Percentiles rank a stretch among this genome's conserved stretches.
Conservation (phyloP, 2,329 filamentous ascomycete genomes). For the Diaporthe australafricana region DNA sequence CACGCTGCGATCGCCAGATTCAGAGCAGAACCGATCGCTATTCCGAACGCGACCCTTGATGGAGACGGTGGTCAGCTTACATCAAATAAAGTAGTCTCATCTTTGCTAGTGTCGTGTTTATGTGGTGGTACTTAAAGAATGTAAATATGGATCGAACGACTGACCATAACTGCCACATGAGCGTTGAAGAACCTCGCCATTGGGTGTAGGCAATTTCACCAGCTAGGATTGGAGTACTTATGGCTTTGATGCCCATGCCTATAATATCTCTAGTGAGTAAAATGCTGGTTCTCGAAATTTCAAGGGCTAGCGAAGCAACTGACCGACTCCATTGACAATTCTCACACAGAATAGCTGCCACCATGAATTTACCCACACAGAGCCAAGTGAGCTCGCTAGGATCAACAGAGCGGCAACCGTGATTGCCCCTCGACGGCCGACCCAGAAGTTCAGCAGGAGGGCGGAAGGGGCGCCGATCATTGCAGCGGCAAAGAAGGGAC, state of each 20-base stretch:
- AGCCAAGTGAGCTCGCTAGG: conserved; percentile 51
- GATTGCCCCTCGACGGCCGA: conserved; percentile 55
- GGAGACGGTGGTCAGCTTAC: background rate
- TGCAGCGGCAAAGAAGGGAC: conserved; percentile 54
- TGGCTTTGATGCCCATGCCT: conserved; percentile 62
- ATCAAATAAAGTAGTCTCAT: background rate
- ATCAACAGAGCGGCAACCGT: conserved; percentile 53
- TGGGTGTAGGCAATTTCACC: conserved; percentile 59
- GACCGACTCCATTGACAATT: conserved; percentile 53
- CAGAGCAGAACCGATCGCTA: conserved; percentile 50
- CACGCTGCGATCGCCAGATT: conserved; percentile 51
- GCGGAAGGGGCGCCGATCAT: conserved; percentile 53
- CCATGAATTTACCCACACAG: conserved; percentile 50
- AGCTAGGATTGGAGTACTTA: conserved; percentile 59
- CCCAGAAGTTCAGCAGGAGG: conserved; percentile 54
- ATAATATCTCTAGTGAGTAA: background rate
- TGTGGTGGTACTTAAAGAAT: too few species aligned
- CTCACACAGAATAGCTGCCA: conserved; percentile 48
- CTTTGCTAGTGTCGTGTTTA: too few species aligned
- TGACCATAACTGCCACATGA: conserved; percentile 60
- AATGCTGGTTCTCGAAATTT: background rate
- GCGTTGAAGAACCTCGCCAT: conserved; percentile 60
- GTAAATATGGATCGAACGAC: background rate
- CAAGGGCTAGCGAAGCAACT: conserved; percentile 25
- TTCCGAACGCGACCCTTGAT: conserved; percentile 49